A percentile compares a stretch with the other conserved stretches of the same genome.
These are phyloP conservation scores for Gonium pectorale DNA, from an alignment of 139 green algal species.

Conservation along the genomic window DNA sequence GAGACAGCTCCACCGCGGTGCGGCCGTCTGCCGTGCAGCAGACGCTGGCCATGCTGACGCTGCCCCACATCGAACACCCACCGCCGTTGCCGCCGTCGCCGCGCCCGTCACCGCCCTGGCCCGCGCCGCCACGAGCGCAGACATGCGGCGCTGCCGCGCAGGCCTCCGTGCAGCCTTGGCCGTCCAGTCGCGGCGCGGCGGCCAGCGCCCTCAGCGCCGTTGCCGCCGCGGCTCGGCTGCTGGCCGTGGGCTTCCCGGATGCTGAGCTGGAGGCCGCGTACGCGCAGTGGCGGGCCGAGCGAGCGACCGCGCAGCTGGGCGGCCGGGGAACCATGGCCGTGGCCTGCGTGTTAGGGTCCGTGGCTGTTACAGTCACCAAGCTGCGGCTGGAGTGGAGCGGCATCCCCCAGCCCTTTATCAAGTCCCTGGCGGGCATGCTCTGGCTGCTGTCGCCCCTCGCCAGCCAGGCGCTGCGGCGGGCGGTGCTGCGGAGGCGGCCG, in stretches of 20 bases:
- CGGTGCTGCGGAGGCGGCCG: too few relatives aligned
- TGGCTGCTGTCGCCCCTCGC: conserved; percentile 14
- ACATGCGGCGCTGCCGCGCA: too few relatives aligned
- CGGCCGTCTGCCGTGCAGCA: background rate
- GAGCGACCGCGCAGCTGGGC: background rate
- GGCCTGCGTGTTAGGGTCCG: background rate
- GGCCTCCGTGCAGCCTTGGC: background rate
- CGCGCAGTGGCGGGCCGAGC: background rate
- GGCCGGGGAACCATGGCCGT: background rate
- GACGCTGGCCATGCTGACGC: too few relatives aligned
- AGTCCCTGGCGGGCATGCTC: conserved; percentile 27
- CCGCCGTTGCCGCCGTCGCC: background rate
- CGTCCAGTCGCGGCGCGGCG: background rate
- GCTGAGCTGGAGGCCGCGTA: background rate
- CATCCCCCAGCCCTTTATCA: background rate
- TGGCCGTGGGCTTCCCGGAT: background rate
- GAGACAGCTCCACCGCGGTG: too few relatives aligned
- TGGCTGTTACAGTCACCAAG: background rate
- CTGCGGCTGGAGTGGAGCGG: background rate
- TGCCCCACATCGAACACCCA: too few relatives aligned
- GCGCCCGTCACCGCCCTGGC: background rate
- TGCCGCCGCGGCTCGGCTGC: background rate
- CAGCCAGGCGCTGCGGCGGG: conserved; percentile 2
- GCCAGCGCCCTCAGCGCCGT: background rate
- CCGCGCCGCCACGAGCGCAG: background rate